Conservation (phyloP, 139 green algal genomes). For the Deuterostichococcus epilithicus region DNA sequence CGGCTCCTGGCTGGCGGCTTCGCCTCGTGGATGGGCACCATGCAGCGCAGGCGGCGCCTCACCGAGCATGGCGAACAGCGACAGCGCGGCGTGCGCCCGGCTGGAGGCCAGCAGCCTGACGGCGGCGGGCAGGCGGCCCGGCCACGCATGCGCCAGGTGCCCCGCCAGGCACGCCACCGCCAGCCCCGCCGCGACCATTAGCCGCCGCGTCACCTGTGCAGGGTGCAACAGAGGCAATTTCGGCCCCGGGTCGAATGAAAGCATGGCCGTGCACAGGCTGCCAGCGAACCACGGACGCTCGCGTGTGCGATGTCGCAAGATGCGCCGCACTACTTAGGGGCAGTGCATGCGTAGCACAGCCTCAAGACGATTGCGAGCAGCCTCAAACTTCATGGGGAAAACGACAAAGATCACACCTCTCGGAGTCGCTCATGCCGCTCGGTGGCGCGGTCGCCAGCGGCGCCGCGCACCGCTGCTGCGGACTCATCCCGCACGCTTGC, state of each 20-base stretch:
- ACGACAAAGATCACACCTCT: too few relatives aligned
- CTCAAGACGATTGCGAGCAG: too few relatives aligned
- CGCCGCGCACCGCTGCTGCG: not conserved
- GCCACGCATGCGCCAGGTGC: conserved; percentile 65
- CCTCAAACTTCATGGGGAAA: too few relatives aligned
- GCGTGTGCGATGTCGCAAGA: too few relatives aligned
- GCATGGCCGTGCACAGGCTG: too few relatives aligned
- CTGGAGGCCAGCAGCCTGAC: conserved; percentile 64
- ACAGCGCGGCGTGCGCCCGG: conserved; percentile 69
- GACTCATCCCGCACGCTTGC: conserved; percentile 15
- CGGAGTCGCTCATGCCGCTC: conserved; percentile 15
- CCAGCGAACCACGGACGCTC: too few relatives aligned
- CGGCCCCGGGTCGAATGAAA: too few relatives aligned
- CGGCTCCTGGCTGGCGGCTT: not conserved
- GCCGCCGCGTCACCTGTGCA: conserved; percentile 38
- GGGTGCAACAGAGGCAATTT: too few relatives aligned
- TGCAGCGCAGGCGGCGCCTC: too few relatives aligned
- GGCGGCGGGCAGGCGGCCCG: conserved; percentile 40
- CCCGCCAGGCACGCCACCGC: conserved; percentile 68
- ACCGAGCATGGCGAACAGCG: conserved; percentile 74
- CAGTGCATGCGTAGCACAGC: too few relatives aligned
- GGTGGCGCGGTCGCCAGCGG: conserved; percentile 8
- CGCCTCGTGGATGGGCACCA: too few relatives aligned
- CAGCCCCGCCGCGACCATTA: conserved; percentile 73
- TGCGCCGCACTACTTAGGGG: too few relatives aligned